A percentile compares a stretch with the other conserved stretches of the same genome.
Evolutionary conservation across 2,329 filamentous ascomycete species (phyloP).

Genomic region (Trichoderma asperellum): DNA sequence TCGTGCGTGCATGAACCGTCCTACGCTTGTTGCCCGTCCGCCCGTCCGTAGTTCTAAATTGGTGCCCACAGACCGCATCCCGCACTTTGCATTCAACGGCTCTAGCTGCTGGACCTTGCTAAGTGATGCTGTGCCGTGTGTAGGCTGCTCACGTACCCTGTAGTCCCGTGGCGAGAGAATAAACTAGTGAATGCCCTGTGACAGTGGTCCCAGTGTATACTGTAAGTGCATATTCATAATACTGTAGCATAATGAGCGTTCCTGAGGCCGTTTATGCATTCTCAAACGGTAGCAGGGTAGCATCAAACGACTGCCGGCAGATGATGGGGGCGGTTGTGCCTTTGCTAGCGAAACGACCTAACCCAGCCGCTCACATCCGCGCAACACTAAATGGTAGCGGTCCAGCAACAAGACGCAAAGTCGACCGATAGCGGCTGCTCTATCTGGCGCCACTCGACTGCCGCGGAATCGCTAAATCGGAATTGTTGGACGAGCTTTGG

Average conservation of each 20-base stretch:
- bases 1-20: constrained; percentile 20
- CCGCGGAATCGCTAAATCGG: constrained; percentile 17
- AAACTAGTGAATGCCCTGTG: neutral
- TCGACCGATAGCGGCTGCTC: constrained; percentile 24
- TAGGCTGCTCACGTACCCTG: neutral
- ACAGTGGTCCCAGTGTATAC: neutral
- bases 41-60: neutral
- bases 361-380: constrained; percentile 9
- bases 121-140: neutral
- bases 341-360: constrained; percentile 18
- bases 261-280: neutral
- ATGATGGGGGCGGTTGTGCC: constrained; percentile 17
- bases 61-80: constrained; percentile 15
- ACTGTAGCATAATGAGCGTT: neutral
- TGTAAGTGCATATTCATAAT: neutral
- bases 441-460: constrained; percentile 22
- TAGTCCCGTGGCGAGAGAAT: constrained; percentile 1
- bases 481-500: neutral
- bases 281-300: constrained; percentile 14
- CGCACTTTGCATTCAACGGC: constrained; percentile 22
- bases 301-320: constrained; percentile 26
- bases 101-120: neutral
- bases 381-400: neutral
- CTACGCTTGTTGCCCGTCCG: neutral
- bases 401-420: neutral